Conservation (phyloP, 1,284 basidiomycete species). For the Rhodotorula glutinis region DNA sequence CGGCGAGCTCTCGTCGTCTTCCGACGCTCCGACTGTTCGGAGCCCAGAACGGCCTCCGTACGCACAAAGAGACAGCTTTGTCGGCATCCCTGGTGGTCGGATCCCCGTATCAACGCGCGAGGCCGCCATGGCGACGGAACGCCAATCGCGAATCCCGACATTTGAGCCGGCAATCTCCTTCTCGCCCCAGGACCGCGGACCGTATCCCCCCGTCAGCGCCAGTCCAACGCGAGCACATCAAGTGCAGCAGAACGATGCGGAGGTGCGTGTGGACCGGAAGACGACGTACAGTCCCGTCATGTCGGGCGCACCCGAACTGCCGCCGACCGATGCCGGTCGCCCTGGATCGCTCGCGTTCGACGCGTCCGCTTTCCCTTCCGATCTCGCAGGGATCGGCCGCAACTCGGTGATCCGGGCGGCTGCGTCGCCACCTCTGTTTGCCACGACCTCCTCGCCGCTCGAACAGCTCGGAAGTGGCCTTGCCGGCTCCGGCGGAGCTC, state of each 20-base stretch:
- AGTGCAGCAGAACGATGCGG: neutral
- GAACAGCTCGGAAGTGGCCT: neutral
- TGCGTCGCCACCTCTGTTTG: neutral
- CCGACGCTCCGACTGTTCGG: neutral
- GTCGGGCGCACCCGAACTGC: constrained; percentile 2
- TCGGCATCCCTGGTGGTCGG: constrained; percentile 7
- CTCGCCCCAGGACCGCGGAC: constrained; percentile 17
- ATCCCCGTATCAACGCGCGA: neutral
- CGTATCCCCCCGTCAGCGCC: constrained; percentile 19
- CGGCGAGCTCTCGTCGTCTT: neutral
- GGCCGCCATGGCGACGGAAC: neutral
- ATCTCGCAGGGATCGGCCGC: constrained; percentile 35
- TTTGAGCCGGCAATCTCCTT: constrained; percentile 19
- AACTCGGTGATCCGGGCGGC: constrained; percentile 28
- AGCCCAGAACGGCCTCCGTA: neutral
- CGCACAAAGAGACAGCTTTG: neutral
- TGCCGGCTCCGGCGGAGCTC: neutral
- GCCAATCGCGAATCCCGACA: constrained; percentile 14
- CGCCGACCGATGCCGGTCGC: neutral
- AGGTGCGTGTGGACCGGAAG: neutral
- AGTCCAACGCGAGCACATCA: neutral
- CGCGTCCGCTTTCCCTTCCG: neutral
- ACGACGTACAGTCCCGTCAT: neutral
- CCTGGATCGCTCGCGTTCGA: constrained; percentile 11
- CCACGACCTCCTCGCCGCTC: neutral